Conservation (phyloP, 768 basidiomycete species). For the Boletus edulis region DNA sequence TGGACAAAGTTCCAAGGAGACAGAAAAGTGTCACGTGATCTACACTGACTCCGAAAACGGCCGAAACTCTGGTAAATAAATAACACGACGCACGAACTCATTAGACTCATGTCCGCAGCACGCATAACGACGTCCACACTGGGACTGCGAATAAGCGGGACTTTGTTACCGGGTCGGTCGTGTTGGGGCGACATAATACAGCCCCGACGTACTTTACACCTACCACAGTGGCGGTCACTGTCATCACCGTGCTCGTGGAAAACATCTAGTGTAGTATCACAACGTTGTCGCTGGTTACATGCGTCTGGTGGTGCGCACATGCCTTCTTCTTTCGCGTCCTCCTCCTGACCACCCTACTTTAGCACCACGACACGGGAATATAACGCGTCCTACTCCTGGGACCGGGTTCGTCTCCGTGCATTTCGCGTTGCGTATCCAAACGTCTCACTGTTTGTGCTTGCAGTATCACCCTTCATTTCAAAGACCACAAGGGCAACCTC, state of each 20-base stretch:
- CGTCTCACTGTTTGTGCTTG: background rate
- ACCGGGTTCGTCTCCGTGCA: constrained; percentile 52
- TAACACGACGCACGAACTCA: no score
- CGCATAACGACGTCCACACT: constrained; percentile 9
- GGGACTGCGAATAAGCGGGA: background rate
- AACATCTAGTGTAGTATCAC: background rate
- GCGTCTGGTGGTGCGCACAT: constrained; percentile 15
- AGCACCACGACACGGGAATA: constrained; percentile 43
- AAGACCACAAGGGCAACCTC: constrained; percentile 79
- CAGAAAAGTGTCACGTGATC: background rate
- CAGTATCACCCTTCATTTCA: constrained; percentile 89
- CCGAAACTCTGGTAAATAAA: no score
- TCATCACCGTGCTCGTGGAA: background rate
- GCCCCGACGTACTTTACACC: constrained; percentile 14
- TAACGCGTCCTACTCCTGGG: constrained; percentile 63
- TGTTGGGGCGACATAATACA: background rate
- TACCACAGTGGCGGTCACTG: background rate
- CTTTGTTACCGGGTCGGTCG: background rate
- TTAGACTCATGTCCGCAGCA: background rate
- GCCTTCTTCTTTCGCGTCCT: background rate
- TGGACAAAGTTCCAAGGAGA: no score
- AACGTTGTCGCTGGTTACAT: constrained; percentile 10
- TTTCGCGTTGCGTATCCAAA: background rate
- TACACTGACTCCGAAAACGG: background rate
- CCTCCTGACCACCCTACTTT: background rate